A percentile compares a stretch with the other conserved stretches of the same genome.
Evolutionary conservation across 495 filamentous ascomycete species (phyloP).

Genomic region (Hypoxylon intermedium): DNA sequence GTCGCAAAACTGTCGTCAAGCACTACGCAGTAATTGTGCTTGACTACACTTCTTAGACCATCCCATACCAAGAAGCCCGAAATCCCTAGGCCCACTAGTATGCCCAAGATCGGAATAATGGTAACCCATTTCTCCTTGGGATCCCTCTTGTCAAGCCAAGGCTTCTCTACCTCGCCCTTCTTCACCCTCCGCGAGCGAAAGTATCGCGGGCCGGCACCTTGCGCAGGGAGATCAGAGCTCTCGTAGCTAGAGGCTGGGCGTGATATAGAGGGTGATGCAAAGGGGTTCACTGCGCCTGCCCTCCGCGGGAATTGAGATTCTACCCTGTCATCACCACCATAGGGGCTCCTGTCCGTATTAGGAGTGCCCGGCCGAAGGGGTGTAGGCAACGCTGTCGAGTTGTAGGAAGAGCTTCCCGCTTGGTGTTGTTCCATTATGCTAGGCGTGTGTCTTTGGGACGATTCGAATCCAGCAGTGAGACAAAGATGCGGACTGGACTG

Average conservation of each 20-base stretch:
- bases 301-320: constrained; percentile 47
- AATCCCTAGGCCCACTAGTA: constrained; percentile 68
- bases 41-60: constrained; percentile 69
- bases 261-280: constrained; percentile 63
- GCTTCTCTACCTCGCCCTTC: constrained; percentile 72
- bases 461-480: background rate
- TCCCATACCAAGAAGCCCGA: constrained; percentile 75
- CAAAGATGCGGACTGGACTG: background rate
- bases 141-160: constrained; percentile 72
- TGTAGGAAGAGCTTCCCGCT: constrained; percentile 25
- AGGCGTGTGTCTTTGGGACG: background rate
- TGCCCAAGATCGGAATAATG: constrained; percentile 74
- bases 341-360: constrained; percentile 48
- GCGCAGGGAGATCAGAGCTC: constrained; percentile 53
- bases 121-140: constrained; percentile 86
- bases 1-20: constrained; percentile 71
- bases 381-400: constrained; percentile 45
- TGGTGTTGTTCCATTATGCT: constrained; percentile 35
- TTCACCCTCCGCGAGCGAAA: constrained; percentile 77
- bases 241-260: constrained; percentile 61
- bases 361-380: constrained; percentile 49
- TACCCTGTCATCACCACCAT: constrained; percentile 42
- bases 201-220: constrained; percentile 58
- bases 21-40: constrained; percentile 77
- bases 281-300: constrained; percentile 55